A percentile compares a stretch with the other conserved stretches of the same genome.
Conservation (phyloP, 768 basidiomycete genomes). For the Calocybe gangraenosa region DNA sequence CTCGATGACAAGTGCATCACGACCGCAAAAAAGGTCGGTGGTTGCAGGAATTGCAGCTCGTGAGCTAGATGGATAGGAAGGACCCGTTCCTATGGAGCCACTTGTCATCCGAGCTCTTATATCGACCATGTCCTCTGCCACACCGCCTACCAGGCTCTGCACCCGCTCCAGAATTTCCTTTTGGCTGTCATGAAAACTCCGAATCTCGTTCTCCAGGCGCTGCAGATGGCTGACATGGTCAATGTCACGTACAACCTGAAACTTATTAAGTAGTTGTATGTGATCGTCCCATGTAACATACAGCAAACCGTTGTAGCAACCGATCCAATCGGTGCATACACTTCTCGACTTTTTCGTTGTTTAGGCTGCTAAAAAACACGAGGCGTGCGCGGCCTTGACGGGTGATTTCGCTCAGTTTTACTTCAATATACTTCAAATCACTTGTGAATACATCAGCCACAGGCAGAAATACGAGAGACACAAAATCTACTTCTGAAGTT, state of each 20-base stretch:
- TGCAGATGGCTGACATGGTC: neutral
- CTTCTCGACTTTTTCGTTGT: conserved; percentile 1
- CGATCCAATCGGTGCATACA: conserved; percentile 3
- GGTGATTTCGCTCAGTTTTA: neutral
- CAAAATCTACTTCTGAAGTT: conserved; percentile 1
- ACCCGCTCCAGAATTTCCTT: neutral
- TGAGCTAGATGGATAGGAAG: conserved; percentile 14
- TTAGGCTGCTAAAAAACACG: conserved; percentile 1
- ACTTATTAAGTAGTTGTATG: too few species aligned
- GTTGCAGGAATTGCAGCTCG: conserved; percentile 9
- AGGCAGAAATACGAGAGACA: neutral
- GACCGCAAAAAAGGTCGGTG: conserved; percentile 17
- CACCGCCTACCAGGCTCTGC: too few species aligned
- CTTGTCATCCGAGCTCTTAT: neutral
- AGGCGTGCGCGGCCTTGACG: conserved; percentile 1
- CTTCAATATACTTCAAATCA: conserved; percentile 4
- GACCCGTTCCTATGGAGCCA: neutral
- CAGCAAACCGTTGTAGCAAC: conserved; percentile 5
- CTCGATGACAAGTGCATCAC: conserved; percentile 16
- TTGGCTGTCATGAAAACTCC: conserved; percentile 1
- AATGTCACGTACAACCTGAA: conserved; percentile 4
- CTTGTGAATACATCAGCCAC: neutral
- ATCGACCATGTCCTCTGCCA: neutral
- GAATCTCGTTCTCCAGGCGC: conserved; percentile 2
- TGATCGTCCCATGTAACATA: neutral